Percentiles rank a stretch among this genome's conserved stretches.
Conservation (phyloP, 2,329 filamentous ascomycete genomes). For the Diaporthe nobilis region DNA sequence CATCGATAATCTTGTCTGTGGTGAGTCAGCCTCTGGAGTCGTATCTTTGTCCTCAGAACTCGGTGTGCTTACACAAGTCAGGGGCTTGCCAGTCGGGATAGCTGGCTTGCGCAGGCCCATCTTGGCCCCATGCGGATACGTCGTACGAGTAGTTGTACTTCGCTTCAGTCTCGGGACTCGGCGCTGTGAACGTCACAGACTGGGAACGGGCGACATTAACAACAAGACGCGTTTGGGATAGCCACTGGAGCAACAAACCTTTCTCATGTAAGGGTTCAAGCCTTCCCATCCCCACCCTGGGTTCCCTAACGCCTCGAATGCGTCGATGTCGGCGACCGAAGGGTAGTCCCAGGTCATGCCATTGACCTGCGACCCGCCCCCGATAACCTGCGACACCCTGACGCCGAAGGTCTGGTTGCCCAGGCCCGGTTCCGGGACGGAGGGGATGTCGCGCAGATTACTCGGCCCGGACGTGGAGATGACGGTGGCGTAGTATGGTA, state of each 20-base stretch:
- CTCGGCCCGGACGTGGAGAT: constrained; percentile 1
- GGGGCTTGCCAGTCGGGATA: constrained; percentile 23
- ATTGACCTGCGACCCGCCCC: constrained; percentile 6
- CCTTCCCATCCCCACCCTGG: constrained; percentile 19
- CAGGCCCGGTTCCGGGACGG: neutral
- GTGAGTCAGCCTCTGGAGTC: neutral
- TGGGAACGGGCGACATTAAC: neutral
- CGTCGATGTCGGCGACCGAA: constrained; percentile 6
- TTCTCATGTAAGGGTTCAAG: constrained; percentile 18
- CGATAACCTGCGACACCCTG: constrained; percentile 5
- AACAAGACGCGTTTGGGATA: neutral
- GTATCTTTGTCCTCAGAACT: neutral
- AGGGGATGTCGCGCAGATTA: constrained; percentile 8
- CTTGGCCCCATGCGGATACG: constrained; percentile 11
- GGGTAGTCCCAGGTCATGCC: constrained; percentile 18
- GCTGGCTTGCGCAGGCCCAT: constrained; percentile 16
- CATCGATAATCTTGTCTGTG: constrained; percentile 17
- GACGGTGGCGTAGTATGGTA: constrained; percentile 14
- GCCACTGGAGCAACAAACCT: neutral
- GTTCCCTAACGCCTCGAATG: neutral
- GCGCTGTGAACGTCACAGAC: neutral
- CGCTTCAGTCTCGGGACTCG: neutral
- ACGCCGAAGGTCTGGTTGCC: neutral
- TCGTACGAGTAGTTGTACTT: constrained; percentile 25
- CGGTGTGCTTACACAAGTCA: neutral